Evolutionary conservation across 768 basidiomycete genomes (phyloP), one percentile per base, ranked within the genome.

Genomic region (Auriscalpium microsporum): DNA sequence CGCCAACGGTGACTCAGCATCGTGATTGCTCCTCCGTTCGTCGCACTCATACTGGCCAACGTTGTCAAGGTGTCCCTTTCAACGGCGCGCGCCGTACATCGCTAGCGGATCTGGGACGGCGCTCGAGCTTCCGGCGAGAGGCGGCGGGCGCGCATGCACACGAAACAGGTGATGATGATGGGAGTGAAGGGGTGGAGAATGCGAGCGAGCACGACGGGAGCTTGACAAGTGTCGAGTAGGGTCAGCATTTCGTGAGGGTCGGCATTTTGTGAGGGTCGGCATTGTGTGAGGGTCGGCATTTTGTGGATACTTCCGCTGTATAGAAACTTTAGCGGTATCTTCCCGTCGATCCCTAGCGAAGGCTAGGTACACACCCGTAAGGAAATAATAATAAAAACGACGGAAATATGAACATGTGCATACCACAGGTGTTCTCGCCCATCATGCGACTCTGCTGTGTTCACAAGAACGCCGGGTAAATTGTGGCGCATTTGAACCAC

Each of bases 1-100:
- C 45, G 44, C 58, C 45, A 61, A 61, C 42, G 60, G 60, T 61
- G 60, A 61, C 57, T 61, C 58, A 33, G 51, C 38, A 51, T 56
- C 52, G 50, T 55, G 55, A 61, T 58, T 19, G 38, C 34, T 56
- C 13, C 37, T 50, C 38, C 42, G 45, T 45, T 40, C 50, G 48
- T 53, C 34, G 46, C 58, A 54, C 55, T 48, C 52, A 59, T 28
- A 50, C 42, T 50, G 50, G 50, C 53, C 50, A 52, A 52, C 45
- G 28, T 51, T 55, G 44, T 50, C 45, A 61, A 61, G 60, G 60
- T 61, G 34, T 56, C 44, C 33, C 45, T 37, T 56, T 44, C 48
- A 48, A 34, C 16, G 33, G 49, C 36, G 37, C 56, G 48, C 60
- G 52, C 10, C 55, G 55, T 40, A 17, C 55, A 19, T 46, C 50